phyloP scores from a whole-genome alignment of 176 grass and related monocot genomes.

The Carex myosuroides region DNA sequence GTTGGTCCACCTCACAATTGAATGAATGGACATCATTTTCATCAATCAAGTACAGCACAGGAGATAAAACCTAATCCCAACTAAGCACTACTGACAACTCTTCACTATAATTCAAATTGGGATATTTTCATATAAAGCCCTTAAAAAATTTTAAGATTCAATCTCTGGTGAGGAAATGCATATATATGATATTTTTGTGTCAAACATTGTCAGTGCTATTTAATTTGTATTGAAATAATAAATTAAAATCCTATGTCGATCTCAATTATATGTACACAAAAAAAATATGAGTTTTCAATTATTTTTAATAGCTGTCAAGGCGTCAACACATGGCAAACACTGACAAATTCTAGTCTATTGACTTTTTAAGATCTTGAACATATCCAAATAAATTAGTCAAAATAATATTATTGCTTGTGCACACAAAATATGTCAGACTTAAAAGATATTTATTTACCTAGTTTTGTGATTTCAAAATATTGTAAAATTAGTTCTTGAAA shows the following conservation, averaged over 20 bases:
- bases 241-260: not conserved
- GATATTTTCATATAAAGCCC: not conserved
- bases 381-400: not conserved
- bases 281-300: not conserved
- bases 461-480: not conserved
- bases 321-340: not conserved
- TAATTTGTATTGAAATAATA: not conserved
- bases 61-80: constrained; percentile 12
- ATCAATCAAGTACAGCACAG: constrained; percentile 12
- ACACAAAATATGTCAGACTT: no score
- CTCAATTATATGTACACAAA: not conserved
- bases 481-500: not conserved
- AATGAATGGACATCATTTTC: constrained; percentile 17
- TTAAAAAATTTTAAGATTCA: not conserved
- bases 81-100: not conserved
- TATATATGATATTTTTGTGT: no score
- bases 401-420: no score
- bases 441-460: no score
- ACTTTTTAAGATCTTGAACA: not conserved
- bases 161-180: no score
- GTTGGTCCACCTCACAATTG: not conserved
- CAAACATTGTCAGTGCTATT: not conserved
- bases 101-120: constrained; percentile 2
- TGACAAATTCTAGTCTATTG: not conserved
- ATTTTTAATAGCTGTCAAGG: not conserved